Percentiles rank a stretch among this genome's conserved stretches.
These are phyloP conservation scores for Nematodospora valgi DNA, from an alignment of 805 yeast genomes.

Conservation along the genomic window DNA sequence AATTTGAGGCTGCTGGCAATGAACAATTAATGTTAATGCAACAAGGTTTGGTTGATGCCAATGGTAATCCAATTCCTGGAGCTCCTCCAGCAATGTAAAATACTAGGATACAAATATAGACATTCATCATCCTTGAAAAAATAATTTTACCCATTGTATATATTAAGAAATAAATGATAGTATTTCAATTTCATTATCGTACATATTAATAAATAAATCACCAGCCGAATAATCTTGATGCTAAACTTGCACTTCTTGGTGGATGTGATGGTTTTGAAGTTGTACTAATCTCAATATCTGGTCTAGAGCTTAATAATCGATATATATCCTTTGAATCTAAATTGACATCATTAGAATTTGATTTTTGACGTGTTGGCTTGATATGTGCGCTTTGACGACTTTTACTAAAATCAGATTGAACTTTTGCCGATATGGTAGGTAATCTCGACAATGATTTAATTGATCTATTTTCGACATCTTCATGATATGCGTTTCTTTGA, in stretches of 20 bases:
- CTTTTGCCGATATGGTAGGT: conserved; percentile 13
- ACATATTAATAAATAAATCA: conserved; percentile 9
- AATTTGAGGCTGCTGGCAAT: conserved; percentile 92
- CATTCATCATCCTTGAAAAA: conserved; percentile 3
- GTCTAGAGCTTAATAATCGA: conserved; percentile 10
- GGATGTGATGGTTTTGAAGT: conserved; percentile 1
- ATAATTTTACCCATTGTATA: conserved; percentile 7
- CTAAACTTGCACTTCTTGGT: conserved; percentile 14
- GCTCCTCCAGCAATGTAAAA: conserved; percentile 69
- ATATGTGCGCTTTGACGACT: conserved; percentile 2
- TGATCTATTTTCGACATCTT: conserved; percentile 11
- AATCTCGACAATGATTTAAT: conserved; percentile 14
- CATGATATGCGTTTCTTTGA: conserved; percentile 8
- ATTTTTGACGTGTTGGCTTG: neutral
- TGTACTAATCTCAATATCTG: neutral
- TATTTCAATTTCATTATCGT: conserved; percentile 1
- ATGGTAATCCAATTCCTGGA: conserved; percentile 83
- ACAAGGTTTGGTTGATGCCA: conserved; percentile 77
- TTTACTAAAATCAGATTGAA: conserved; percentile 7
- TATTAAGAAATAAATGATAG: conserved; percentile 7
- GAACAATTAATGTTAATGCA: conserved; percentile 91
- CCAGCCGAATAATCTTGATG: conserved; percentile 40
- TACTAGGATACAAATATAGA: conserved; percentile 25
- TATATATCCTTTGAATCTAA: conserved; percentile 14
- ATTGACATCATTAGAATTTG: conserved; percentile 5